Evolutionary conservation across 2,329 filamentous ascomycete genomes (phyloP), one percentile per base, ranked within the genome.

Genomic region (Metarhizium robertsii): DNA sequence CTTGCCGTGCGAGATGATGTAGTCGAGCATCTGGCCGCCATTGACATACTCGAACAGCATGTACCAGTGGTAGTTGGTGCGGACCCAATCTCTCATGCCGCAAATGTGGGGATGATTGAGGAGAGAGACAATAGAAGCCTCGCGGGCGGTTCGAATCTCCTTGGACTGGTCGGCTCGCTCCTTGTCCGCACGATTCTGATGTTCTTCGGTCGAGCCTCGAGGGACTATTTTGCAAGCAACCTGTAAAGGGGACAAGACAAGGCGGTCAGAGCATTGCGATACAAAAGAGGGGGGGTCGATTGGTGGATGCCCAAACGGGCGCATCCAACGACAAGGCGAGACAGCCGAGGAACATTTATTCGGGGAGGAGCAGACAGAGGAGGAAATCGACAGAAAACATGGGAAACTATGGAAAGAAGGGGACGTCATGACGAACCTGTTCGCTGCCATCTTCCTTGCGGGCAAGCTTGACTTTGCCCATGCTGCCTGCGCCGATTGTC

Each of bases 41-140:
- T 99, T 96, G 71, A 99, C 94, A 70, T 94, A 96, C 74, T 99
- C 94, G 67, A 96, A 99, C 53, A 99, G 84, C 94, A 99, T 99
- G 73, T 99, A 99, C 94, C 94, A 99, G 72, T 99, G 94, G 69
- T 96, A 94, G 66, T 94, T 92, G 52, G 94, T 97, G 56, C 92
- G 87, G 55, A 97, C 88, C 30, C 96, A 91, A 73, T 99, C 94
- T 61, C 91, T 85, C 80, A 99, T 88, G 57, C 89, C 91, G 69
- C 94, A 97, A 57, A 99, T 95, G 67, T 96, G 95, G 14, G 92
- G 94, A 66, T 97, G 94, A 66, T 91, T 90, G 56, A 96, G 81
- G 50, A 99, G 83, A 30, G 90, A 95, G 60, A 96, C 92, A 66
- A 99, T 97, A 62, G 94, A 94, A 46, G 94, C 92, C 71, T 99